These are phyloP conservation scores for Coemansia sp. DNA, from an alignment of 192 early-diverging fungal genomes.

Conservation along the genomic window DNA sequence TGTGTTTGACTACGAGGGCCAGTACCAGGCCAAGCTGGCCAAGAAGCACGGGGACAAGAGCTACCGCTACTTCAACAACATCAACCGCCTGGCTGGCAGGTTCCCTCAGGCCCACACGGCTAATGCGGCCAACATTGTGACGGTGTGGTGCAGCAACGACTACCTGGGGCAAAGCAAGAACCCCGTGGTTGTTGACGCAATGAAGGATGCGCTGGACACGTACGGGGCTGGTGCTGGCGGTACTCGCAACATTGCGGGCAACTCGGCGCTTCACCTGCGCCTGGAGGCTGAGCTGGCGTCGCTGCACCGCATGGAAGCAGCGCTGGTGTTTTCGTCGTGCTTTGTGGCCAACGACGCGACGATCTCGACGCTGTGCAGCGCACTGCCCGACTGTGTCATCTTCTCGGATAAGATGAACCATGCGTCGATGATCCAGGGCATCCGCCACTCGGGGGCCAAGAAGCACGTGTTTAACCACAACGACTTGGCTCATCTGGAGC, in stretches of 20 bases:
- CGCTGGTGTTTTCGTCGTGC: constrained; percentile 95
- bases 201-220: constrained; percentile 92
- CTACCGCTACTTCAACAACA: constrained; percentile 99
- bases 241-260: constrained; percentile 99
- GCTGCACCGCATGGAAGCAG: constrained; percentile 89
- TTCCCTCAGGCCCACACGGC: constrained; percentile 95
- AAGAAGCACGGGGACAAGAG: constrained; percentile 97
- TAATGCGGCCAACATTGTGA: constrained; percentile 81
- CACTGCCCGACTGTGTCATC: constrained; percentile 90
- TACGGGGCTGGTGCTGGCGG: constrained; percentile 99
- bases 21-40: constrained; percentile 82
- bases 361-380: constrained; percentile 82
- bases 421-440: constrained; percentile 99
- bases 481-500: constrained; percentile 86
- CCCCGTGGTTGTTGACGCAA: constrained; percentile 79
- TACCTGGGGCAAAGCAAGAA: constrained; percentile 96
- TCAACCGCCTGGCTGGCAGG: constrained; percentile 91
- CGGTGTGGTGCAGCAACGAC: constrained; percentile 99
- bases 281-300: constrained; percentile 90
- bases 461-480: constrained; percentile 95
- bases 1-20: constrained; percentile 87
- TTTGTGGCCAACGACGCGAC: constrained; percentile 98
- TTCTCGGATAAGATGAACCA: constrained; percentile 95
- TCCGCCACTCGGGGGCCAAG: constrained; percentile 82
- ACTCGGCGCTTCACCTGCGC: constrained; percentile 90